A percentile compares a stretch with the other conserved stretches of the same genome.
Evolutionary conservation across 805 yeast genomes (phyloP).

Genomic region (Lipomyces kockii): DNA sequence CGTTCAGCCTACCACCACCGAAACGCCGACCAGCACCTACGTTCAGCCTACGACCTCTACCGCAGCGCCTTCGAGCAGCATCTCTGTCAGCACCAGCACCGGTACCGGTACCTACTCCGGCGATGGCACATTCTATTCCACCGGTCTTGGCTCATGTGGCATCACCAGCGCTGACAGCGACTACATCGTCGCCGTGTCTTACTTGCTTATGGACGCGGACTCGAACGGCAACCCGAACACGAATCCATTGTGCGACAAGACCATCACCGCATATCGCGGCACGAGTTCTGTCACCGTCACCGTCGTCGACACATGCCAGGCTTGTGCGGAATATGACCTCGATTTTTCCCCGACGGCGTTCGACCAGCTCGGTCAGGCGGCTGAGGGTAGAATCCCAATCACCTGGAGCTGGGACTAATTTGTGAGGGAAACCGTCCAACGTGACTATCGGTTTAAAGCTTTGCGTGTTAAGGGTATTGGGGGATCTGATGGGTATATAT

Average conservation of each 20-base stretch:
- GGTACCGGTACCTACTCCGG: constrained; percentile 43
- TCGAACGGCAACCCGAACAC: constrained; percentile 49
- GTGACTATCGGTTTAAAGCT: background rate
- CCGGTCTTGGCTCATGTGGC: constrained; percentile 63
- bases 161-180: constrained; percentile 52
- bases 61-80: constrained; percentile 8
- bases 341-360: constrained; percentile 70
- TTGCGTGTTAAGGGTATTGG: background rate
- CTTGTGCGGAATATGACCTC: constrained; percentile 56
- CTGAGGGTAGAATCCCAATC: constrained; percentile 59
- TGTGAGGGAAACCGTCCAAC: background rate
- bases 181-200: constrained; percentile 58
- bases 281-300: constrained; percentile 61
- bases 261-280: constrained; percentile 53
- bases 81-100: constrained; percentile 29
- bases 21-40: constrained; percentile 10
- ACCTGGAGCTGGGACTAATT: constrained; percentile 53
- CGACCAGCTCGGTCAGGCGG: constrained; percentile 54
- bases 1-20: constrained; percentile 27
- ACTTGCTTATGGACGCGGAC: constrained; percentile 50
- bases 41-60: constrained; percentile 21
- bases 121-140: constrained; percentile 47
- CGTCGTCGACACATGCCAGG: constrained; percentile 63
- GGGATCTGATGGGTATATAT: background rate
- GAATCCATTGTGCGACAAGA: constrained; percentile 56